Conservation (phyloP, 805 yeast genomes). For the Yarrowia yakushimensis region DNA sequence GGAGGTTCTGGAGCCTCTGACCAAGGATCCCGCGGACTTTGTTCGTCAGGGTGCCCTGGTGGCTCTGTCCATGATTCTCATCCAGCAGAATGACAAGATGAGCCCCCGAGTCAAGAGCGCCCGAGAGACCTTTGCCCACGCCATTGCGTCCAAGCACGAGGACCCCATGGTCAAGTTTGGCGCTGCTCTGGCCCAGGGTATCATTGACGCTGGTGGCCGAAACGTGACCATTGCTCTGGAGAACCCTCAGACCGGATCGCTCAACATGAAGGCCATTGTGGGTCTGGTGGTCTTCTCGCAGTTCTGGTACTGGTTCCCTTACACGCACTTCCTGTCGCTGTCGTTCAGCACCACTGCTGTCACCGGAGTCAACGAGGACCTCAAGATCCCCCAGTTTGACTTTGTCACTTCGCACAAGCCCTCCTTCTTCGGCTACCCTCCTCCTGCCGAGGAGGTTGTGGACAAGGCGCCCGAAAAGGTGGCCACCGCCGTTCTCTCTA, state of each 20-base stretch:
- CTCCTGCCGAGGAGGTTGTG: constrained; percentile 73
- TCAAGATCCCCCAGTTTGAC: constrained; percentile 80
- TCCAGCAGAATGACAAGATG: constrained; percentile 79
- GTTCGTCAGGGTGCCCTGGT: constrained; percentile 97
- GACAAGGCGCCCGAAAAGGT: constrained; percentile 84
- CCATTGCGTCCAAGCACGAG: constrained; percentile 84
- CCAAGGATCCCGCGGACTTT: constrained; percentile 92
- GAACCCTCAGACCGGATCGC: constrained; percentile 72
- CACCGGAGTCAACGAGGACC: constrained; percentile 79
- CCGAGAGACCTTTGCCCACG: constrained; percentile 67
- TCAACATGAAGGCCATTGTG: constrained; percentile 86
- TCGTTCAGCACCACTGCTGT: constrained; percentile 91
- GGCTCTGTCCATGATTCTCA: constrained; percentile 85
- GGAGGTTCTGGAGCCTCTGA: constrained; percentile 86
- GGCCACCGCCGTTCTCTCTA: constrained; percentile 89
- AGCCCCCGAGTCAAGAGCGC: constrained; percentile 76
- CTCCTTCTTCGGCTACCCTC: constrained; percentile 82
- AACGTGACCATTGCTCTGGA: constrained; percentile 92
- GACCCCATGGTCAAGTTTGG: constrained; percentile 98
- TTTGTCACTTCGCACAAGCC: constrained; percentile 78
- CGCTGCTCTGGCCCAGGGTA: constrained; percentile 95
- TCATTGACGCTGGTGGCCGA: constrained; percentile 97
- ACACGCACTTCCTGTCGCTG: constrained; percentile 85
- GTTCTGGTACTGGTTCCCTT: constrained; percentile 98
- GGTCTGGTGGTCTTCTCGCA: constrained; percentile 88